Conservation (phyloP, 805 yeast species). For the Lachancea nothofagi region DNA sequence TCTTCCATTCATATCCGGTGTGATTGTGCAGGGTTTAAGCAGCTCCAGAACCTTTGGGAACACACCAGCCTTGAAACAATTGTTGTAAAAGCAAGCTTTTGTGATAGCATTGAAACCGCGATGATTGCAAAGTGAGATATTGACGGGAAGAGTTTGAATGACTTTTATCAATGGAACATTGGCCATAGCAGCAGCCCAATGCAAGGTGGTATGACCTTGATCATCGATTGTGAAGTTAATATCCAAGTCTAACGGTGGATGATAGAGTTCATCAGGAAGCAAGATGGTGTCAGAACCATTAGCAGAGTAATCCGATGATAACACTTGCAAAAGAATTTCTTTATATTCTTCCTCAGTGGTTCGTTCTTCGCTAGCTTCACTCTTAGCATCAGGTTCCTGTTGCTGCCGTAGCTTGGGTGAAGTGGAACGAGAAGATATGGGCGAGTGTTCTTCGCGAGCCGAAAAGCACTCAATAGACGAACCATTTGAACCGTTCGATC, state of each 20-base stretch:
- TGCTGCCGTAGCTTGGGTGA: conserved; percentile 14
- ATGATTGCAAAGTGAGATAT: conserved; percentile 46
- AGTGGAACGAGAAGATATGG: conserved; percentile 23
- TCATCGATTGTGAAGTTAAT: conserved; percentile 66
- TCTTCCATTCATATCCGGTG: conserved; percentile 66
- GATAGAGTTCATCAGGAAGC: conserved; percentile 37
- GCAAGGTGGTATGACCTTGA: conserved; percentile 76
- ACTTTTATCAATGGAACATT: conserved; percentile 54
- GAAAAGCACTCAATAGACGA: conserved; percentile 23
- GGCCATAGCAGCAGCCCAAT: conserved; percentile 84
- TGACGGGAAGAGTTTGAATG: conserved; percentile 52
- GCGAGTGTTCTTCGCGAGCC: conserved; percentile 22
- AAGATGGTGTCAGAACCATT: conserved; percentile 21
- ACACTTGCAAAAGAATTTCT: conserved; percentile 26
- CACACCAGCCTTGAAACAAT: conserved; percentile 58
- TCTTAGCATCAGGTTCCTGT: conserved; percentile 12
- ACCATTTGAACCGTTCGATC: conserved; percentile 17
- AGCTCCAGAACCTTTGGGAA: conserved; percentile 55
- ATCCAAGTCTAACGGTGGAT: conserved; percentile 59
- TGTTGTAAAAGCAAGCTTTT: conserved; percentile 63
- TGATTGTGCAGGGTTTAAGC: conserved; percentile 58
- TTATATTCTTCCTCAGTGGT: conserved; percentile 25
- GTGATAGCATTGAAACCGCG: conserved; percentile 68
- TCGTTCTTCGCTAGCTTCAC: conserved; percentile 7
- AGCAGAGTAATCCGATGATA: conserved; percentile 31